A percentile compares a stretch with the other conserved stretches of the same genome.
Conservation (phyloP, 2,329 filamentous ascomycete genomes). For the Colletotrichum musae region DNA sequence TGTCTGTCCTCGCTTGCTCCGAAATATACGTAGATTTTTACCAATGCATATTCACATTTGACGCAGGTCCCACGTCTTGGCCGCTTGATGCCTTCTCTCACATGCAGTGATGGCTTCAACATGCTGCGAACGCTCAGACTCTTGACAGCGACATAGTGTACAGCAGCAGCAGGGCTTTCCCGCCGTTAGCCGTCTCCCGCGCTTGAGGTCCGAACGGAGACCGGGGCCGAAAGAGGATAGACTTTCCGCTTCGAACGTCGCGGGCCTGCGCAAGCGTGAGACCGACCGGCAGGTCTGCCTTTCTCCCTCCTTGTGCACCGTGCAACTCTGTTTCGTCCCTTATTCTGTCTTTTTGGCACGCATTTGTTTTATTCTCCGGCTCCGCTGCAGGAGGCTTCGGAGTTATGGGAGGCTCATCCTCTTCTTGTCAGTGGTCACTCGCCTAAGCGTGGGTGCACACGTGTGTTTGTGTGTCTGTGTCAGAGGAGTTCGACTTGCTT, state of each 20-base stretch:
- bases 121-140: conserved; percentile 4
- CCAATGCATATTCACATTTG: conserved; percentile 29
- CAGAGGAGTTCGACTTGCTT: not conserved
- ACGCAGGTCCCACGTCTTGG: not conserved
- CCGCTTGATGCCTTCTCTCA: not conserved
- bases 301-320: conserved; percentile 11
- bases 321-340: conserved; percentile 22
- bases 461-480: not conserved
- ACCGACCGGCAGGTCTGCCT: not conserved
- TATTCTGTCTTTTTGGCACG: not conserved
- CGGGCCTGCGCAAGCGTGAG: conserved; percentile 7
- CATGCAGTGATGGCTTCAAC: conserved; percentile 10
- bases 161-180: conserved; percentile 5
- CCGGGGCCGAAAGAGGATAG: not conserved
- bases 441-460: not conserved
- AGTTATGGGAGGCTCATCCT: too few species aligned
- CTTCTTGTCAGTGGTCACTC: too few species aligned
- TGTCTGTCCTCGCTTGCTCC: conserved; percentile 1
- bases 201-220: not conserved
- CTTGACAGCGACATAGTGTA: too few species aligned
- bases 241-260: not conserved
- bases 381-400: too few species aligned
- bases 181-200: not conserved
- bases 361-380: too few species aligned
- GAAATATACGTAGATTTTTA: conserved; percentile 24